Percentiles rank a stretch among this genome's conserved stretches.
These are phyloP conservation scores for Talaromyces sp. DNA, from an alignment of 2,329 filamentous ascomycete species.

Conservation along the genomic window DNA sequence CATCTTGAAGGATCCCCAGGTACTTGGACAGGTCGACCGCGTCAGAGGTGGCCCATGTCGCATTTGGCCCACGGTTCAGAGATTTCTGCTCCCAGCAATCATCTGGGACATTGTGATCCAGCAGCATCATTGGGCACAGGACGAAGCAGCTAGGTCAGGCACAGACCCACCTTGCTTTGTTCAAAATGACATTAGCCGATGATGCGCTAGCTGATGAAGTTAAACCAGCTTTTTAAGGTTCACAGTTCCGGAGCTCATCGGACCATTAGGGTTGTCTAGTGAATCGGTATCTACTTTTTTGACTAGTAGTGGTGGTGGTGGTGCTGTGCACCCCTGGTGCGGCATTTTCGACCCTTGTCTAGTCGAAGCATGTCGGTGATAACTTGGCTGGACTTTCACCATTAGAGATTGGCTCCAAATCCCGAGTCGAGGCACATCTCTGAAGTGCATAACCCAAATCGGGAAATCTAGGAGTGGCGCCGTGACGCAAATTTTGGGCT, in stretches of 20 bases:
- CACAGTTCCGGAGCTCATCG: background rate
- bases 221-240: background rate
- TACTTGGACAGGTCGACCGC: background rate
- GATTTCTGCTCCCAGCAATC: background rate
- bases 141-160: background rate
- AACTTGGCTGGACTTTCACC: background rate
- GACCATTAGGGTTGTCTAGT: background rate
- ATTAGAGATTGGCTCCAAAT: background rate
- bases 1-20: background rate
- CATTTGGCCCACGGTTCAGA: background rate
- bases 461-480: background rate
- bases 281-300: background rate
- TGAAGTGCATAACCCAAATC: background rate
- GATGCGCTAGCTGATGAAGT: background rate
- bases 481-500: background rate
- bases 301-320: background rate
- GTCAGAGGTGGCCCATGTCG: background rate
- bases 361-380: background rate
- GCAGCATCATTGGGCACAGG: background rate
- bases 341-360: background rate
- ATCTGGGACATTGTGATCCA: background rate
- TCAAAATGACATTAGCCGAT: background rate
- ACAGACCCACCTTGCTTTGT: background rate
- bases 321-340: background rate
- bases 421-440: background rate